Conservation (phyloP, 163 green algal species). For the Scenedesmus sp. region DNA sequence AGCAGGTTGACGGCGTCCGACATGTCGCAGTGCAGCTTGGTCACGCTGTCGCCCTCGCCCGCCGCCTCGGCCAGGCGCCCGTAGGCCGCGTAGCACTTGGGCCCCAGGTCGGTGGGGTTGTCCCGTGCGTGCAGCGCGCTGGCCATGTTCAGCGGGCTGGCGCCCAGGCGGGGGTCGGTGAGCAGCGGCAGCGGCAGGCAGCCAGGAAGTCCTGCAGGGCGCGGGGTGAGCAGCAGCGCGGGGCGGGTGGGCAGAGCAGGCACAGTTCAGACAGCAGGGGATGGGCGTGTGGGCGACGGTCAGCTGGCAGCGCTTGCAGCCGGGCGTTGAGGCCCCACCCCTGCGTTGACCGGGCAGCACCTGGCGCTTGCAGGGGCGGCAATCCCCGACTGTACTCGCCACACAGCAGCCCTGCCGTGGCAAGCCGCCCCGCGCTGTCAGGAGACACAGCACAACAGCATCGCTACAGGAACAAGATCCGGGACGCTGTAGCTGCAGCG, state of each 20-base stretch:
- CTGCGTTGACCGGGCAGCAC: too few relatives aligned
- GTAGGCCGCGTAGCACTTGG: slow-evolving; percentile 93
- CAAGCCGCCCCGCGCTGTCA: too few relatives aligned
- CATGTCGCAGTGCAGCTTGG: slow-evolving; percentile 92
- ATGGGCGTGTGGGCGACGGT: too few relatives aligned
- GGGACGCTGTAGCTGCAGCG: neutral
- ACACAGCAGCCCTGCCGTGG: too few relatives aligned
- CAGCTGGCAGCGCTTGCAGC: too few relatives aligned
- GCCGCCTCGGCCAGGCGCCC: slow-evolving; percentile 70
- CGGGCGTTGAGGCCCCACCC: too few relatives aligned
- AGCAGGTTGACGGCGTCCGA: slow-evolving; percentile 88
- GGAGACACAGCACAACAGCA: neutral
- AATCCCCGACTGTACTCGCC: too few relatives aligned
- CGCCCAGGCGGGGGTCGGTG: slow-evolving; percentile 69
- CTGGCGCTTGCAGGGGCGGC: too few relatives aligned
- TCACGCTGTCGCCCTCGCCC: slow-evolving; percentile 84
- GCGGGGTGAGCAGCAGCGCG: neutral
- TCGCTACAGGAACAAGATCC: too few relatives aligned
- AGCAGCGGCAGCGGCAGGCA: slow-evolving; percentile 79
- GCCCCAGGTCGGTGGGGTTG: slow-evolving; percentile 87
- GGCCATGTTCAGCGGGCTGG: slow-evolving; percentile 82
- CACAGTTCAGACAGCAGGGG: too few relatives aligned
- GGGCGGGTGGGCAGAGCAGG: too few relatives aligned
- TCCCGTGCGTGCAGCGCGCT: slow-evolving; percentile 58
- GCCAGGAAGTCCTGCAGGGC: slow-evolving; percentile 82